Conservation (phyloP, 2,329 filamentous ascomycete genomes). For the Aspergillus japonicus region DNA sequence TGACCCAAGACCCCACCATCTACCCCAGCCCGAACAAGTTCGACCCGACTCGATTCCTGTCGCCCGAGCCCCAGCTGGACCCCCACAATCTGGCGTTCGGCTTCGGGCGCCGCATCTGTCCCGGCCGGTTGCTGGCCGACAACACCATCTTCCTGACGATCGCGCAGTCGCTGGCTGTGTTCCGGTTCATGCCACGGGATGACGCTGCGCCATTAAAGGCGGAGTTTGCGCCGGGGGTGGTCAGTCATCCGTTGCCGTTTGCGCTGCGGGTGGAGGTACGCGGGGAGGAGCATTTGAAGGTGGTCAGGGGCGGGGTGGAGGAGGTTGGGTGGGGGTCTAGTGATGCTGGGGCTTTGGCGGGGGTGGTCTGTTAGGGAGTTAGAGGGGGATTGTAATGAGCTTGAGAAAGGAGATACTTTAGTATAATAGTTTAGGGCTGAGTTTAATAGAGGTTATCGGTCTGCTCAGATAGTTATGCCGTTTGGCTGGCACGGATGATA, state of each 20-base stretch:
- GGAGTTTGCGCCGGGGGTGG: constrained; percentile 36
- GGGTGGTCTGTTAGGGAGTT: neutral
- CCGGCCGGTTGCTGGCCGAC: constrained; percentile 45
- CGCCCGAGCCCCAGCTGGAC: constrained; percentile 36
- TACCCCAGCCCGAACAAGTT: constrained; percentile 42
- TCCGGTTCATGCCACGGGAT: constrained; percentile 42
- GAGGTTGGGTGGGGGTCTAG: neutral
- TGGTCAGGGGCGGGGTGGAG: constrained; percentile 35
- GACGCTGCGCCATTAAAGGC: constrained; percentile 32
- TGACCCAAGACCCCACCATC: constrained; percentile 38
- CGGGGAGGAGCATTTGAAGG: constrained; percentile 29
- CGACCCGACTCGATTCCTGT: constrained; percentile 46
- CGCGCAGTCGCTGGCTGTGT: constrained; percentile 48
- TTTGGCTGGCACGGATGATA: too few relatives aligned
- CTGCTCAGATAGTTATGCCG: too few relatives aligned
- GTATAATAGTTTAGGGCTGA: too few relatives aligned
- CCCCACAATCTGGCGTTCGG: constrained; percentile 35
- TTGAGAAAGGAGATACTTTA: too few relatives aligned
- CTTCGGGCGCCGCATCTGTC: constrained; percentile 46
- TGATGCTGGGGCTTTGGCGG: neutral
- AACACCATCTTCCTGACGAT: constrained; percentile 42
- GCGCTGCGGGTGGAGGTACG: constrained; percentile 35
- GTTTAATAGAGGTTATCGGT: too few relatives aligned
- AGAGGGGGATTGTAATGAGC: neutral
- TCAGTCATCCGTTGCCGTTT: constrained; percentile 41